Percentiles rank a stretch among this genome's conserved stretches.
Evolutionary conservation across 768 basidiomycete genomes (phyloP).

Genomic region (Symmetrospora coprosmae): DNA sequence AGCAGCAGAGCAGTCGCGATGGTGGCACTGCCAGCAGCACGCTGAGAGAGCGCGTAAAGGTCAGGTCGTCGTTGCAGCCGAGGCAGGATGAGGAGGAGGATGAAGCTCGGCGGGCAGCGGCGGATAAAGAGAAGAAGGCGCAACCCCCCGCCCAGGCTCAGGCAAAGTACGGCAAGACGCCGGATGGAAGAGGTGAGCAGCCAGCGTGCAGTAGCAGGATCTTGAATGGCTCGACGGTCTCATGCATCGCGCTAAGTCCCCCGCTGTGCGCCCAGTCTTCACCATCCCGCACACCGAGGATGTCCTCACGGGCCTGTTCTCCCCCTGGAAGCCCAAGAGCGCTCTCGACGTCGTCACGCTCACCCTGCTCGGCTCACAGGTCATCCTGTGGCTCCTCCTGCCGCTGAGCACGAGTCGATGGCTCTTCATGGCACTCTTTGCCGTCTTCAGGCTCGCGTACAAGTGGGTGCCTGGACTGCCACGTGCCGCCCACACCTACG

Average conservation of each 20-base stretch:
- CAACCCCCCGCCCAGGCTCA: too few relatives aligned
- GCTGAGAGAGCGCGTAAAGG: too few relatives aligned
- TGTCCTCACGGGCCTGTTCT: slow-evolving; percentile 67
- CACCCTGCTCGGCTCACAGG: slow-evolving; percentile 59
- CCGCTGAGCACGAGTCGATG: slow-evolving; percentile 46
- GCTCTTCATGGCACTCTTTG: slow-evolving; percentile 81
- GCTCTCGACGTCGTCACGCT: slow-evolving; percentile 65
- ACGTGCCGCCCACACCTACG: not conserved
- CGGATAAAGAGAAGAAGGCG: too few relatives aligned
- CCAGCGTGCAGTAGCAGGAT: not conserved
- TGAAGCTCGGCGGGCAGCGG: too few relatives aligned
- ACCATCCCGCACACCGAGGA: slow-evolving; percentile 83
- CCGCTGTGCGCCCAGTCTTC: slow-evolving; percentile 50
- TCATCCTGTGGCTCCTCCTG: slow-evolving; percentile 55
- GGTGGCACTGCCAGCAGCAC: too few relatives aligned
- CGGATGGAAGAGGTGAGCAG: slow-evolving; percentile 13
- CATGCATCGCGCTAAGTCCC: not conserved
- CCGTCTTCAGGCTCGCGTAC: slow-evolving; percentile 82
- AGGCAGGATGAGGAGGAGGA: too few relatives aligned
- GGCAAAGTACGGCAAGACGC: slow-evolving; percentile 4
- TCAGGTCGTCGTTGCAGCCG: too few relatives aligned
- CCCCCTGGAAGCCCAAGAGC: slow-evolving; percentile 69
- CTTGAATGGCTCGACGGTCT: not conserved
- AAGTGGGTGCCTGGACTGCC: slow-evolving; percentile 39
- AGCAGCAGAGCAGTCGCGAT: too few relatives aligned